These are phyloP conservation scores for Lactarius akahatsu DNA, from an alignment of 768 basidiomycete genomes.

Conservation along the genomic window DNA sequence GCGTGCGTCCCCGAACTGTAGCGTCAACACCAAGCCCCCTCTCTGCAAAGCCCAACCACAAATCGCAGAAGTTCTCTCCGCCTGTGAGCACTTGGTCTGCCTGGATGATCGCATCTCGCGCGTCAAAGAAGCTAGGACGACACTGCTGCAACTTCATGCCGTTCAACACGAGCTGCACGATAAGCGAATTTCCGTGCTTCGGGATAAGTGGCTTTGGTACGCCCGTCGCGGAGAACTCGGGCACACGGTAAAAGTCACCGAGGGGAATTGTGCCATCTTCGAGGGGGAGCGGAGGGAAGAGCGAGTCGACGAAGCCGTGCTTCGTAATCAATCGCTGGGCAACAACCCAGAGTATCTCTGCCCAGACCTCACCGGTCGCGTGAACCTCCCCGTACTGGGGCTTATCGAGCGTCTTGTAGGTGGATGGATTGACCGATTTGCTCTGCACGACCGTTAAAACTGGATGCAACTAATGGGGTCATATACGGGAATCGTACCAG, in stretches of 20 bases:
- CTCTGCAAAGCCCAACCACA: constrained; percentile 84
- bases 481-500: constrained; percentile 37
- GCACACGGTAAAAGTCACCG: constrained; percentile 72
- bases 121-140: constrained; percentile 85
- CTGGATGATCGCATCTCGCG: constrained; percentile 85
- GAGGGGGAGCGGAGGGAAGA: constrained; percentile 77
- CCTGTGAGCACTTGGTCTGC: constrained; percentile 89
- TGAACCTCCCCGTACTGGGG: constrained; percentile 93
- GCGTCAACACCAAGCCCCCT: constrained; percentile 84
- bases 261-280: constrained; percentile 61
- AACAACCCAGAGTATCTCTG: constrained; percentile 82
- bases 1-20: constrained; percentile 67
- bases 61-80: constrained; percentile 86
- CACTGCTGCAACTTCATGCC: constrained; percentile 97
- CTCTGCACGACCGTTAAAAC: constrained; percentile 40
- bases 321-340: constrained; percentile 71
- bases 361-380: constrained; percentile 95
- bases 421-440: constrained; percentile 77
- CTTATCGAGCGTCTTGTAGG: constrained; percentile 93
- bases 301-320: constrained; percentile 73
- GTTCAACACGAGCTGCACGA: constrained; percentile 78
- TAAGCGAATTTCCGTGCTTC: constrained; percentile 87
- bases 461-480: background rate
- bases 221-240: constrained; percentile 38
- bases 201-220: constrained; percentile 67